A percentile compares a stretch with the other conserved stretches of the same genome.
Conservation (phyloP, 2,329 filamentous ascomycete genomes). For the Talaromyces pinophilus region DNA sequence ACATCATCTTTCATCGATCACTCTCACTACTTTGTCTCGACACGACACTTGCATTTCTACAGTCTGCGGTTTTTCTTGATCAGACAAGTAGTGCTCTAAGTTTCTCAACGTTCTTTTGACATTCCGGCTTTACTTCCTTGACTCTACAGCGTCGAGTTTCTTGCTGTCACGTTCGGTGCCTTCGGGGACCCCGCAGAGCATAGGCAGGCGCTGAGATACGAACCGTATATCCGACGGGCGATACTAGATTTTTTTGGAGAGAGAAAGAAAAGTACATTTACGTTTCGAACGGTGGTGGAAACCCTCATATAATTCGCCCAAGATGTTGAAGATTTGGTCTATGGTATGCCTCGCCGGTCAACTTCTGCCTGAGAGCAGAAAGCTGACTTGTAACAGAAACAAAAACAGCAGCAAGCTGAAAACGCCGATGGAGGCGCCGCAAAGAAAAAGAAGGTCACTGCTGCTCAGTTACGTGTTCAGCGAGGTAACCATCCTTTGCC, state of each 20-base stretch:
- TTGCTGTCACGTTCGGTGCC: background rate
- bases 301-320: background rate
- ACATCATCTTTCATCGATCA: conserved; percentile 4
- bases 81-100: background rate
- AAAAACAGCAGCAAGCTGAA: conserved; percentile 97
- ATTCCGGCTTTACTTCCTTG: too few relatives aligned
- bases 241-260: background rate
- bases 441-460: conserved; percentile 98
- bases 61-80: background rate
- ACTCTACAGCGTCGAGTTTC: background rate
- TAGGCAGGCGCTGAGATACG: background rate
- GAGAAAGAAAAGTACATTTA: background rate
- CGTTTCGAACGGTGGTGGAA: background rate
- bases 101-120: background rate
- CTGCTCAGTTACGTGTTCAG: conserved; percentile 91
- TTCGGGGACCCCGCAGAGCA: conserved; percentile 3
- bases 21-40: background rate
- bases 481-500: conserved; percentile 67
- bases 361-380: background rate
- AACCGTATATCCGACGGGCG: background rate
- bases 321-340: conserved; percentile 16
- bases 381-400: conserved; percentile 35
- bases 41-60: background rate
- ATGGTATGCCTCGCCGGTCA: background rate
- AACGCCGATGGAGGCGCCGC: conserved; percentile 79